phyloP scores from a whole-genome alignment of 345 rosid species.

The Syzygium oleosum region DNA sequence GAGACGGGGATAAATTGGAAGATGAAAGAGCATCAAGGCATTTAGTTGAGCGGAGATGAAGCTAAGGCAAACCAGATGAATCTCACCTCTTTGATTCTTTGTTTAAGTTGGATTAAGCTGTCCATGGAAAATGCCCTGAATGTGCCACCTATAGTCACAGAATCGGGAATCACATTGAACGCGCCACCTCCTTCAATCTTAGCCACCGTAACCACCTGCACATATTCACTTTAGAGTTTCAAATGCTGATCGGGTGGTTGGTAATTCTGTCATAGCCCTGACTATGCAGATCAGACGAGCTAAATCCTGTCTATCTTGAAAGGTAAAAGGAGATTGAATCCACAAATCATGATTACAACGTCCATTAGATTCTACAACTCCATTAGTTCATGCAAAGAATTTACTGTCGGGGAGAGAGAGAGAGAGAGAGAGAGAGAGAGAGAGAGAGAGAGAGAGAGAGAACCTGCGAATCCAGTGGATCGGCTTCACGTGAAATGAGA shows the following conservation, averaged over 20 bases:
- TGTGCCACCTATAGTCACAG: conserved; percentile 75
- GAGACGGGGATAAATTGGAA: background rate
- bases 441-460: background rate
- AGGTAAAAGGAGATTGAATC: background rate
- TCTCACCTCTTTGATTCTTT: conserved; percentile 64
- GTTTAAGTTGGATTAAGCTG: conserved; percentile 38
- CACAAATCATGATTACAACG: background rate
- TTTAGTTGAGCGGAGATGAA: background rate
- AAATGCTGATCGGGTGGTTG: background rate
- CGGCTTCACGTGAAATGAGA: conserved; percentile 82
- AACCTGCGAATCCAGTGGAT: conserved; percentile 89
- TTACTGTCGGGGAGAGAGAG: background rate
- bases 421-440: too few relatives aligned
- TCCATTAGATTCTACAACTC: background rate
- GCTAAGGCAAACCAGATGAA: background rate
- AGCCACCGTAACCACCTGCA: conserved; percentile 67
- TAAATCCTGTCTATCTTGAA: background rate
- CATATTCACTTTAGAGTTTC: background rate
- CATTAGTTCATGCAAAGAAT: background rate
- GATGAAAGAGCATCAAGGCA: background rate
- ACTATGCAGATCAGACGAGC: background rate
- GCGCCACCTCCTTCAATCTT: conserved; percentile 66
- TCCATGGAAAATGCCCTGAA: conserved; percentile 56
- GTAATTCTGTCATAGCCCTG: background rate
- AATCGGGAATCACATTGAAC: conserved; percentile 75